A percentile compares a stretch with the other conserved stretches of the same genome.
Conservation (phyloP, 257 asterid genomes). For the Ehretia macrophylla region DNA sequence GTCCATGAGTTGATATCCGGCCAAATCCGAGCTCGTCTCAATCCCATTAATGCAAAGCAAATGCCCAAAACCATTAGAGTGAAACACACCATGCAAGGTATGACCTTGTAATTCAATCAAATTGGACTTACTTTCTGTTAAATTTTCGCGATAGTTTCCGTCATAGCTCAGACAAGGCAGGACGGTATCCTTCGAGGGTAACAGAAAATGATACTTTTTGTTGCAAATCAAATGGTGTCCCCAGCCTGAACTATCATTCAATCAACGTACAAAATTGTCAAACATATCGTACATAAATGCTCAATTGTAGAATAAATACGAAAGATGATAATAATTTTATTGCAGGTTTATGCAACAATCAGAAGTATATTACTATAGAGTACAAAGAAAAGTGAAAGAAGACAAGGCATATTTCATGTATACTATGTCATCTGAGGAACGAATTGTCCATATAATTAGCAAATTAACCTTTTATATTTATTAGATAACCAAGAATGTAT, state of each 20-base stretch:
- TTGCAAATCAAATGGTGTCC: slow-evolving; percentile 88
- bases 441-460: too few species aligned
- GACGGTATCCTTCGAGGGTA: slow-evolving; percentile 56
- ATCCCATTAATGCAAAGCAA: slow-evolving; percentile 77
- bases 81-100: slow-evolving; percentile 83
- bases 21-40: slow-evolving; percentile 54
- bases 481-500: too few species aligned
- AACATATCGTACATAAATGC: not conserved
- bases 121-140: slow-evolving; percentile 40
- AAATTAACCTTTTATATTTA: too few species aligned
- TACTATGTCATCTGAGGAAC: too few species aligned
- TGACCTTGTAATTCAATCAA: slow-evolving; percentile 65
- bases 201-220: slow-evolving; percentile 81
- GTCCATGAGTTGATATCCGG: slow-evolving; percentile 86
- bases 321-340: too few species aligned
- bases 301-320: too few species aligned
- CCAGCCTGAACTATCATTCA: slow-evolving; percentile 75
- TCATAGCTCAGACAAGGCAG: slow-evolving; percentile 28
- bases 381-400: too few species aligned
- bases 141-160: slow-evolving; percentile 4
- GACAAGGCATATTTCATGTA: too few species aligned
- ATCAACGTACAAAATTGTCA: not conserved
- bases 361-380: too few species aligned
- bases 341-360: too few species aligned
- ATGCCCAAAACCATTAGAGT: slow-evolving; percentile 93